phyloP scores from a whole-genome alignment of 495 filamentous ascomycete genomes.

The Lichina pygmaea region DNA sequence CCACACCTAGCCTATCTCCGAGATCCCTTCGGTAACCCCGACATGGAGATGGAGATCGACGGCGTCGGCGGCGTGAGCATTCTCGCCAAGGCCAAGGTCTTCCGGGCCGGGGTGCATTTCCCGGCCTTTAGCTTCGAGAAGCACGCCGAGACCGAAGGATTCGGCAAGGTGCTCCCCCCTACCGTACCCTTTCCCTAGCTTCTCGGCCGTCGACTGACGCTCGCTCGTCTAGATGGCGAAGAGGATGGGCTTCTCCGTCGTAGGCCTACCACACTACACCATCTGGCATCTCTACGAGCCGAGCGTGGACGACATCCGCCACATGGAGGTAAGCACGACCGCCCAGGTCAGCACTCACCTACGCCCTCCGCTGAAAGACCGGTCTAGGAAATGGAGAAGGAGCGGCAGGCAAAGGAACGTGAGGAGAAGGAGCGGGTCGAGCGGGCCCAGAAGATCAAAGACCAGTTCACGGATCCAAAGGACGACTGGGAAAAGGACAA shows the following conservation, averaged over 20 bases:
- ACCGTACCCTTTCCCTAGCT: not conserved
- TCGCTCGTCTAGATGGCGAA: slow-evolving; percentile 58
- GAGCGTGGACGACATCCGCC: slow-evolving; percentile 82
- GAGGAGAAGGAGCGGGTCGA: slow-evolving; percentile 46
- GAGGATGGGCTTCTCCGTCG: slow-evolving; percentile 85
- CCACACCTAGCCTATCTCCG: slow-evolving; percentile 93
- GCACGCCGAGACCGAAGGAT: slow-evolving; percentile 94
- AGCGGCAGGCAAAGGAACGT: slow-evolving; percentile 40
- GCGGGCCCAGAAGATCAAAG: slow-evolving; percentile 36
- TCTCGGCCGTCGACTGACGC: slow-evolving; percentile 10
- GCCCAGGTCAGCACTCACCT: not conserved
- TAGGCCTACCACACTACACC: slow-evolving; percentile 90
- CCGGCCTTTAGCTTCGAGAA: slow-evolving; percentile 97
- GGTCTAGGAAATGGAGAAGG: slow-evolving; percentile 59
- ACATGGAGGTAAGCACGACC: slow-evolving; percentile 43
- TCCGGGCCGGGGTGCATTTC: slow-evolving; percentile 87
- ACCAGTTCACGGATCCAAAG: slow-evolving; percentile 26
- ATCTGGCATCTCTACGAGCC: slow-evolving; percentile 99
- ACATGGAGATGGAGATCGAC: slow-evolving; percentile 99
- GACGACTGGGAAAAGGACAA: slow-evolving; percentile 59
- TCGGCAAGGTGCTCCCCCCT: slow-evolving; percentile 54
- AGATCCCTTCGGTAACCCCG: slow-evolving; percentile 90
- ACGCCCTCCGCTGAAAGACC: not conserved
- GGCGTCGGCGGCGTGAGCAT: slow-evolving; percentile 96
- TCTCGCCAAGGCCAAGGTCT: slow-evolving; percentile 83